Evolutionary conservation across 2,329 filamentous ascomycete genomes (phyloP), one percentile per base, ranked within the genome.

Genomic region (Botrytis porri): DNA sequence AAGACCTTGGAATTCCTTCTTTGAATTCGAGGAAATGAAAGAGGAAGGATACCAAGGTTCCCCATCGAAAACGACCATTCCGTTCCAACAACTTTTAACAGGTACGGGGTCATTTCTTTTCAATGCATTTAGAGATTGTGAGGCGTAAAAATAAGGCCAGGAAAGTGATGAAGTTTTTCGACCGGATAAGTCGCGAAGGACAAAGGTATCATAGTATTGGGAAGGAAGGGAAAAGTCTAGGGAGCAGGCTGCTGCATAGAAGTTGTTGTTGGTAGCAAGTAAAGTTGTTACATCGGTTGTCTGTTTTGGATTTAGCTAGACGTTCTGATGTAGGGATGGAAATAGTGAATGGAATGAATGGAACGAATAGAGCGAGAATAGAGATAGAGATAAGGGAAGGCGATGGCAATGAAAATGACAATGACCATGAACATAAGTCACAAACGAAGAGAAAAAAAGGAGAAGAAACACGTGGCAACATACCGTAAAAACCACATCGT

Each of bases 141-240:
- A 76, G 1, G 84, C 82, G 37, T 83, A 81, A 74, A 90, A 90
- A 77, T 87, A 90, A 0, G 88, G 88, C 86, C 88, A 90, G 3
- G 83, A 85, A 74, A 85, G 83, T 81, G 85, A 87, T 6, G 86
- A 76, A 22, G 86, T 83, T 41, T 85, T 82, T 5, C 69, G 54
- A 35, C 74, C 74, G 1, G 32, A 22, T 3, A 80, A 80, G 75
- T 90, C 89, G 5, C 88, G 83, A 29, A 89, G 81, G 14, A 88
- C 88, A 80, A 90, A 90, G 0, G 88, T 89, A 77, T 90, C 89
- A 80, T 90, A 90, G 80, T 88, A 88, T 4, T 81, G 75, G 0
- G 86, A 86, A 5, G 87, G 84, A 32, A 85, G 83, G 4, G 84
- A 81, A 77, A 90, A 90, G 78, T 90, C 89, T 70, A 90, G 81